phyloP scores from a whole-genome alignment of 768 basidiomycete species.

The Cystobasidium ongulense region DNA sequence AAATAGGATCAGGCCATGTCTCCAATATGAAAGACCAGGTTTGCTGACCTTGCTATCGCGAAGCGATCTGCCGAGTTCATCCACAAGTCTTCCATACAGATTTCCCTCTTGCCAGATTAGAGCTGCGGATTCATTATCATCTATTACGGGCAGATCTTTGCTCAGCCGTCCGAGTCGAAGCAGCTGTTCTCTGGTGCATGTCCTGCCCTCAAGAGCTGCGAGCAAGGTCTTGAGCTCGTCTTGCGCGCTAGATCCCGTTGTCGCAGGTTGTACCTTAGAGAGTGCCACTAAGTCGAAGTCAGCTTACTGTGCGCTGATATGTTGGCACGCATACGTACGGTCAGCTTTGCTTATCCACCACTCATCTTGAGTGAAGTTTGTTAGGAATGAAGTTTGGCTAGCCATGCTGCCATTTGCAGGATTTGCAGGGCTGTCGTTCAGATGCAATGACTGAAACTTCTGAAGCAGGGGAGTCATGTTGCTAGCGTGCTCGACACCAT shows the following conservation, averaged over 20 bases:
- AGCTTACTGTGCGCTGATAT: not conserved
- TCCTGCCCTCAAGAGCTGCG: not conserved
- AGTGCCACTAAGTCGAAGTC: not conserved
- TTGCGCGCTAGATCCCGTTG: not conserved
- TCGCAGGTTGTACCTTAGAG: not conserved
- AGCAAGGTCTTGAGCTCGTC: not conserved
- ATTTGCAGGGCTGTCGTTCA: constrained; percentile 18
- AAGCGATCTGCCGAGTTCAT: not conserved
- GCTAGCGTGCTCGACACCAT: not conserved
- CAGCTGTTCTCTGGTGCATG: not conserved
- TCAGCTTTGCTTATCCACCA: constrained; percentile 30
- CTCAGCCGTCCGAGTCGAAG: not conserved
- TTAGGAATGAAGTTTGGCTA: not conserved
- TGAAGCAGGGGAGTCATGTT: constrained; percentile 3
- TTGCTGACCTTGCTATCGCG: not conserved
- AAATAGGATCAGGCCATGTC: too few species aligned
- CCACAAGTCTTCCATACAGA: not conserved
- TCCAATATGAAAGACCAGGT: too few species aligned
- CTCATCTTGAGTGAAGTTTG: not conserved
- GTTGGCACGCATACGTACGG: not conserved
- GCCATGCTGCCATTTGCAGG: not conserved
- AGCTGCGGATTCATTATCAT: not conserved
- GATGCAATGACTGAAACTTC: not conserved
- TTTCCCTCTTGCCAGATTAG: constrained; percentile 10
- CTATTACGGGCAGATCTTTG: not conserved